Percentiles rank a stretch among this genome's conserved stretches.
phyloP scores from a whole-genome alignment of 352 stramenopile genomes.

The Pythium dissotocum region DNA sequence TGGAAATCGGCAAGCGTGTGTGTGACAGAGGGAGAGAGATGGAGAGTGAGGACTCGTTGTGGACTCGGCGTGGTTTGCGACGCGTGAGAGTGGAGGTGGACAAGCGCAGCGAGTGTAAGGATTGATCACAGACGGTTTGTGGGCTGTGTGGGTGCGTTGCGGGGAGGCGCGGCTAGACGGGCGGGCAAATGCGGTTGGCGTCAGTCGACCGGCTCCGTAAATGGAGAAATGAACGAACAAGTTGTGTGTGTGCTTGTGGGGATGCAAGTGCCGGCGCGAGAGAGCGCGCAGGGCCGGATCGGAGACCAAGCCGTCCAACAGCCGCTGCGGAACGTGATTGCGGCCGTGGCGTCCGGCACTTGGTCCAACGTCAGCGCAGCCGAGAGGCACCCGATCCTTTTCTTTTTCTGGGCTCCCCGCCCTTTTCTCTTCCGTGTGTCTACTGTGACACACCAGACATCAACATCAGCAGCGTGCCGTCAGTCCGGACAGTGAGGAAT shows the following conservation, averaged over 20 bases:
- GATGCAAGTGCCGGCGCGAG: background rate
- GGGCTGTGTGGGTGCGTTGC: background rate
- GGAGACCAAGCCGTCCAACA: background rate
- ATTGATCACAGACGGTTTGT: background rate
- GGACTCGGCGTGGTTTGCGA: background rate
- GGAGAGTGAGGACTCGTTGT: background rate
- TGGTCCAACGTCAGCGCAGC: background rate
- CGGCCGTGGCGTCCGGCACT: background rate
- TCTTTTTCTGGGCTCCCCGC: conserved; percentile 4
- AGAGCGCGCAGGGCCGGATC: background rate
- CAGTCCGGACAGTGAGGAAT: background rate
- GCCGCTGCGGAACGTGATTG: background rate
- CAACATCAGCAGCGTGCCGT: conserved; percentile 1
- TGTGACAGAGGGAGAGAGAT: background rate
- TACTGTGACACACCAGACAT: conserved; percentile 5
- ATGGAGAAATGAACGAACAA: conserved; percentile 4
- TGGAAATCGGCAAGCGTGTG: background rate
- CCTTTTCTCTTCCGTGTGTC: conserved; percentile 2
- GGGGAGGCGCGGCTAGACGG: background rate
- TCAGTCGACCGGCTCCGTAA: background rate
- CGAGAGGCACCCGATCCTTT: background rate
- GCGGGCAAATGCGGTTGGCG: background rate
- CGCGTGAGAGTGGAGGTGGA: background rate
- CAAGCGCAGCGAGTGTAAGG: background rate
- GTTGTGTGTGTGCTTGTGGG: conserved; percentile 2